Percentiles rank a stretch among this genome's conserved stretches.
Conservation (phyloP, 2,329 filamentous ascomycete species). For the Cytospora leucostoma region DNA sequence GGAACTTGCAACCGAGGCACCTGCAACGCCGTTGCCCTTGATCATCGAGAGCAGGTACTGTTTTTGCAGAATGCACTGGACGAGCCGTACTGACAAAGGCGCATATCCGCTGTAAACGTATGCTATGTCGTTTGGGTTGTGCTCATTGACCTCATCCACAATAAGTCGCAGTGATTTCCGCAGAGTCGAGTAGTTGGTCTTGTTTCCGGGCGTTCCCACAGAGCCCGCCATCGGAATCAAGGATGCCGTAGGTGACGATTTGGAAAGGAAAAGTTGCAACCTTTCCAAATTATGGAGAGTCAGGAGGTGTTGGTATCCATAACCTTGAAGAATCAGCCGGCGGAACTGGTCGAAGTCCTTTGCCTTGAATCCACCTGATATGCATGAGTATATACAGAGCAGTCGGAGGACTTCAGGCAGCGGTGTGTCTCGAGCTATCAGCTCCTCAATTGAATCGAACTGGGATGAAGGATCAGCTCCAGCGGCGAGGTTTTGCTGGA, state of each 20-base stretch:
- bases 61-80: constrained; percentile 93
- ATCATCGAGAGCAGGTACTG: constrained; percentile 73
- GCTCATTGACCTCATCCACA: constrained; percentile 94
- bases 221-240: constrained; percentile 75
- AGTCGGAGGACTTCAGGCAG: constrained; percentile 80
- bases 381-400: constrained; percentile 87
- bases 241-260: constrained; percentile 74
- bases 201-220: constrained; percentile 59
- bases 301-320: constrained; percentile 91
- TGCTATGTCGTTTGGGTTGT: constrained; percentile 91
- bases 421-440: constrained; percentile 86
- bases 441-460: constrained; percentile 87
- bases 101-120: constrained; percentile 98
- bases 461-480: constrained; percentile 87
- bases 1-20: constrained; percentile 51
- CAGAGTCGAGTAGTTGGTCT: constrained; percentile 88
- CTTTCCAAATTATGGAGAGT: constrained; percentile 89
- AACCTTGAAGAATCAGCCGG: constrained; percentile 83
- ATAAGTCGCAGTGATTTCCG: constrained; percentile 86
- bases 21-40: constrained; percentile 57
- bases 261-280: constrained; percentile 79
- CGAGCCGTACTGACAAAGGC: constrained; percentile 83
- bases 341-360: constrained; percentile 91
- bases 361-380: constrained; percentile 83
- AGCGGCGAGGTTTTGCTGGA: constrained; percentile 93